Conservation (phyloP, 2,329 filamentous ascomycete genomes). For the Nemania abortiva region DNA sequence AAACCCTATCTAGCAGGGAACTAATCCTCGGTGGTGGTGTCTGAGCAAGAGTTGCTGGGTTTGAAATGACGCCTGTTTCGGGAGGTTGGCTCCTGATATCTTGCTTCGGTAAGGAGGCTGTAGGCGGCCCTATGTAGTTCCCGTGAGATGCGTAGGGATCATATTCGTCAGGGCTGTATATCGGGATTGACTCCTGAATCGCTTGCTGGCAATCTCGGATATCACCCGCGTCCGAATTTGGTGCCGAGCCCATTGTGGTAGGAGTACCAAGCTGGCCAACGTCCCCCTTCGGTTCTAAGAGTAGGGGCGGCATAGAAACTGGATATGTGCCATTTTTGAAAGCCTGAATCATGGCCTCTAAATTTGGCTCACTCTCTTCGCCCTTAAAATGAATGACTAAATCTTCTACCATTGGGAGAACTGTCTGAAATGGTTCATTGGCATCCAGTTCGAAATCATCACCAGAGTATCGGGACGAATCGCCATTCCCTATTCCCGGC, state of each 20-base stretch:
- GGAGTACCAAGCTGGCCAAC: constrained; percentile 19
- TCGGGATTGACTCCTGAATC: constrained; percentile 33
- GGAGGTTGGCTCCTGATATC: constrained; percentile 21
- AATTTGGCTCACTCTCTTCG: constrained; percentile 55
- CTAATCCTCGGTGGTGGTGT: constrained; percentile 53
- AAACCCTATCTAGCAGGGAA: constrained; percentile 51
- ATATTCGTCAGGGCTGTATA: constrained; percentile 56
- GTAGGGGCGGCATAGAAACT: constrained; percentile 39
- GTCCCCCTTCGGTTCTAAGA: constrained; percentile 33
- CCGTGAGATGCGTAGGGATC: constrained; percentile 59
- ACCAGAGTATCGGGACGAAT: constrained; percentile 31
- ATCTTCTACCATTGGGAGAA: constrained; percentile 68
- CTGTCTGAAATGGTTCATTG: constrained; percentile 54
- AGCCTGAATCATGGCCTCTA: constrained; percentile 62
- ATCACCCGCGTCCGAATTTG: constrained; percentile 27
- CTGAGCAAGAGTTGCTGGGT: constrained; percentile 59
- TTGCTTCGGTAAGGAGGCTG: constrained; percentile 26
- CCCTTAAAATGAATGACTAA: constrained; percentile 67
- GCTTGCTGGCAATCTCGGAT: constrained; percentile 20
- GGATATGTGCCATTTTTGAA: constrained; percentile 59
- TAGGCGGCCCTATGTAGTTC: constrained; percentile 36
- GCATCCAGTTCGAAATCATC: constrained; percentile 36
- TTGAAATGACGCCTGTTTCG: constrained; percentile 40
- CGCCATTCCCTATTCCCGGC: constrained; percentile 52
- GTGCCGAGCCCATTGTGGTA: constrained; percentile 16